Evolutionary conservation across 441 rosid genomes (phyloP).

Genomic region (Macaranga tanarius): DNA sequence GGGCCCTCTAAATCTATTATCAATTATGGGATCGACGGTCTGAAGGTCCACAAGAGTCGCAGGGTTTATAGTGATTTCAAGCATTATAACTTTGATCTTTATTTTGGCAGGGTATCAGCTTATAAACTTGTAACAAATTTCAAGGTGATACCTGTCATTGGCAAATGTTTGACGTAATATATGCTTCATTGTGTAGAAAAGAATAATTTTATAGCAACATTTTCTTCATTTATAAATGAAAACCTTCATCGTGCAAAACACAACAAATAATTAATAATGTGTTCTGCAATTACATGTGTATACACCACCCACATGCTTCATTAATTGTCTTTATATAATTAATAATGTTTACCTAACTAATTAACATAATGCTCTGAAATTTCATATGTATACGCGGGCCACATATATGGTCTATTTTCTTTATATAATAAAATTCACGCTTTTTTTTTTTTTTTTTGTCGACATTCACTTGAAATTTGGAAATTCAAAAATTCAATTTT

Average conservation of each 20-base stretch:
- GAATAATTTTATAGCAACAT: slow-evolving; percentile 22
- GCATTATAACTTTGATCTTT: slow-evolving; percentile 3
- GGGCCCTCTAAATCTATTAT: slow-evolving; percentile 56
- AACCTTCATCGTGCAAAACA: slow-evolving; percentile 43
- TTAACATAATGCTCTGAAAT: no score
- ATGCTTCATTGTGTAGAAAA: slow-evolving; percentile 27
- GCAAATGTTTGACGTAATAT: slow-evolving; percentile 18
- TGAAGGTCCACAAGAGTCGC: slow-evolving; percentile 62
- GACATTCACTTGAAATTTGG: no score
- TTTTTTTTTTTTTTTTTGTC: no score
- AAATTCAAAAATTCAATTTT: no score
- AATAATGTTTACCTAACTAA: no score
- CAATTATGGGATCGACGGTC: slow-evolving; percentile 95
- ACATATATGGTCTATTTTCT: no score
- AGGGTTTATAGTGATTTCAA: slow-evolving; percentile 32
- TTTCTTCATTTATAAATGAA: slow-evolving; percentile 26
- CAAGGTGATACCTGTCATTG: slow-evolving; percentile 1
- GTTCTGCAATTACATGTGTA: no score
- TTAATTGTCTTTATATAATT: no score
- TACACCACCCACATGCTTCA: no score
- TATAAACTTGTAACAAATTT: slow-evolving; percentile 13
- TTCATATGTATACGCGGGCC: no score
- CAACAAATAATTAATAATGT: no score
- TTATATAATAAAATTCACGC: no score
- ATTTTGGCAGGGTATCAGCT: slow-evolving; percentile 15